Evolutionary conservation across 163 green algal species (phyloP).

Genomic region (Smithsoniella earleae): DNA sequence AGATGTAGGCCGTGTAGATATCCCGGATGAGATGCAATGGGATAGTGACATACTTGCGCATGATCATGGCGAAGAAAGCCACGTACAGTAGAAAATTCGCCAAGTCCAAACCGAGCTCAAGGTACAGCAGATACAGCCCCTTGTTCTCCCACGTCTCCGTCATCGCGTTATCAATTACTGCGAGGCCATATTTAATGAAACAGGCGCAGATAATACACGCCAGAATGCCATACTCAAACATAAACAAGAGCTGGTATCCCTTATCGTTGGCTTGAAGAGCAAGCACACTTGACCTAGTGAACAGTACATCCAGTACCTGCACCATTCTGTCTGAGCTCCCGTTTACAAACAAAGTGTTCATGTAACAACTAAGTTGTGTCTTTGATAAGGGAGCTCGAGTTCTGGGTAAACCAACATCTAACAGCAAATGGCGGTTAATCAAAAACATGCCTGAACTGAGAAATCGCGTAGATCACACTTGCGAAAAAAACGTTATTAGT

Average conservation of each 20-base stretch:
- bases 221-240: constrained; percentile 51
- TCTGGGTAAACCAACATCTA: not conserved
- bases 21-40: constrained; percentile 41
- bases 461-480: too few relatives aligned
- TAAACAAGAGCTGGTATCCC: constrained; percentile 45
- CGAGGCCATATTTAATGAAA: constrained; percentile 46
- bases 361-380: too few relatives aligned
- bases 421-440: not conserved
- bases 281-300: constrained; percentile 32
- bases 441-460: too few relatives aligned
- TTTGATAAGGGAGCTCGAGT: not conserved
- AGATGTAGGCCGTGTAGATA: constrained; percentile 28
- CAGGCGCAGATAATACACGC: constrained; percentile 34
- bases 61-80: constrained; percentile 56
- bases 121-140: constrained; percentile 50
- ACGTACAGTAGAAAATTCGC: constrained; percentile 53
- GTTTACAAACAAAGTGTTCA: not conserved
- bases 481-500: too few relatives aligned
- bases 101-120: constrained; percentile 51
- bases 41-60: constrained; percentile 35
- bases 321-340: not conserved
- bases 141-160: constrained; percentile 49
- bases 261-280: constrained; percentile 38
- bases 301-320: constrained; percentile 1
- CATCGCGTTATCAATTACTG: constrained; percentile 37